A percentile compares a stretch with the other conserved stretches of the same genome.
These are phyloP conservation scores for Carallia pectinifolia DNA, from an alignment of 345 rosid genomes.

Conservation along the genomic window DNA sequence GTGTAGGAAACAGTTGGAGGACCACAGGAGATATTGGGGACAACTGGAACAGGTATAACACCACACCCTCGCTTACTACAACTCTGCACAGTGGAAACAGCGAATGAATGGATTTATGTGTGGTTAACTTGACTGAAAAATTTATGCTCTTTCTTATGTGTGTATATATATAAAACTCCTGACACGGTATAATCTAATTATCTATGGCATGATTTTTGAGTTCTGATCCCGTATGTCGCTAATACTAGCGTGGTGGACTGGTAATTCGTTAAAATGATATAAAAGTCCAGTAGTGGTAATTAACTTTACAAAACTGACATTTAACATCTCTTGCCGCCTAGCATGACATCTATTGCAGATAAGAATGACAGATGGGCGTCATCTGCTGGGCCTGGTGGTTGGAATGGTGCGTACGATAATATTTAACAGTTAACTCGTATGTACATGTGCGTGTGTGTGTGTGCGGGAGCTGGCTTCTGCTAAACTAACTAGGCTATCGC, in stretches of 20 bases:
- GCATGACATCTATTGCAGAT: slow-evolving; percentile 70
- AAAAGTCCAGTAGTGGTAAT: too few relatives aligned
- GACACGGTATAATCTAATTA: too few relatives aligned
- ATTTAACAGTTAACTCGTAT: too few relatives aligned
- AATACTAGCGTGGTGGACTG: too few relatives aligned
- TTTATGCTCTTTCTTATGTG: too few relatives aligned
- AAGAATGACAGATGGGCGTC: slow-evolving; percentile 74
- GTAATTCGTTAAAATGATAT: too few relatives aligned
- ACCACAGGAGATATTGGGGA: slow-evolving; percentile 79
- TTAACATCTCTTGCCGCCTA: slow-evolving; percentile 6
- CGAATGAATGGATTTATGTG: neutral
- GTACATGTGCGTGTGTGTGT: too few relatives aligned
- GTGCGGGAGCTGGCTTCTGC: neutral
- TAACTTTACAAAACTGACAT: neutral
- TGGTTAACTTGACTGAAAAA: neutral
- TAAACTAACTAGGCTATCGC: neutral
- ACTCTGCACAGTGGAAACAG: neutral
- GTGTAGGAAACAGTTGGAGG: slow-evolving; percentile 92
- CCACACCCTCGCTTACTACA: too few relatives aligned
- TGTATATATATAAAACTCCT: neutral
- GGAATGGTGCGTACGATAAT: slow-evolving; percentile 56
- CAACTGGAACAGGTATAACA: slow-evolving; percentile 58
- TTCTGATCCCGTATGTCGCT: too few relatives aligned
- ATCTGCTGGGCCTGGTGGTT: slow-evolving; percentile 88
- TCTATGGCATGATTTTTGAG: too few relatives aligned